Percentiles rank a stretch among this genome's conserved stretches.
These are phyloP conservation scores for Jasminum sambac DNA, from an alignment of 257 asterid species.

Conservation along the genomic window DNA sequence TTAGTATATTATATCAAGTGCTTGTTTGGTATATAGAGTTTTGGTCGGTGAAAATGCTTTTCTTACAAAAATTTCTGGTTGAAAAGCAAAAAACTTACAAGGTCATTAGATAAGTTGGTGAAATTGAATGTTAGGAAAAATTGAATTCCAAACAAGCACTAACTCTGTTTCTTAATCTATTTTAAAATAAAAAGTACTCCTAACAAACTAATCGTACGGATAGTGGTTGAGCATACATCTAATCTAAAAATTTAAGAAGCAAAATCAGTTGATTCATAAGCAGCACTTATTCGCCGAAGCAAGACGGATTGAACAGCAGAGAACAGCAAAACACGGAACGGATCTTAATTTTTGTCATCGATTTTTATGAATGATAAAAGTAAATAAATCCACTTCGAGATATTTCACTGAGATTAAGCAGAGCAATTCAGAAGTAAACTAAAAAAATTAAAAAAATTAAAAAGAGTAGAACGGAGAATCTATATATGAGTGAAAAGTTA, in stretches of 20 bases:
- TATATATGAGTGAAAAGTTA: not conserved
- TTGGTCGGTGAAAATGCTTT: no score
- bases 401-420: not conserved
- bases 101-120: no score
- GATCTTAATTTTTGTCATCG: not conserved
- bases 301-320: not conserved
- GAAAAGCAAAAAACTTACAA: no score
- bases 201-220: not conserved
- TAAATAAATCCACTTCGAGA: conserved; percentile 2
- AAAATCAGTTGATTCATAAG: not conserved
- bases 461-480: not conserved
- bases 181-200: no score
- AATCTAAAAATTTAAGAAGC: not conserved
- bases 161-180: not conserved
- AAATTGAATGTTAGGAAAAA: no score
- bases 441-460: not conserved
- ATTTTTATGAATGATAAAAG: not conserved
- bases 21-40: no score
- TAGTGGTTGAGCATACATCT: not conserved
- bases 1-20: no score
- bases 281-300: not conserved
- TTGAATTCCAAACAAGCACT: no score
- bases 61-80: no score
- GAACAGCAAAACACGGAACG: not conserved
- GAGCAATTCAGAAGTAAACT: not conserved